A percentile compares a stretch with the other conserved stretches of the same genome.
Evolutionary conservation across 108 stramenopile genomes (phyloP).

Genomic region (Fragilaria radians): DNA sequence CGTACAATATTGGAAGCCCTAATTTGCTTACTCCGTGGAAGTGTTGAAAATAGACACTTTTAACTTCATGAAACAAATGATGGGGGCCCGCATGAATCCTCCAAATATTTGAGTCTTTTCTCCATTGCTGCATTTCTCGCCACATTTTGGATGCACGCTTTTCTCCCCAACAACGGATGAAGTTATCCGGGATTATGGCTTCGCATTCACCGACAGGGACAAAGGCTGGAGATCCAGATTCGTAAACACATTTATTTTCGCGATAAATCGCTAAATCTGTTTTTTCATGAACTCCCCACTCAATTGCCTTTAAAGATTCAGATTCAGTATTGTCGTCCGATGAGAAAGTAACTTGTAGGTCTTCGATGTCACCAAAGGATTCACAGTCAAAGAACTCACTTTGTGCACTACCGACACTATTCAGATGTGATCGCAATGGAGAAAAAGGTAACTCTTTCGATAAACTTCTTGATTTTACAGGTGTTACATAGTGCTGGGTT

Average conservation of each 20-base stretch:
- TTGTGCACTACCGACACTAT: background rate
- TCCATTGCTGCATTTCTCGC: conserved; percentile 40
- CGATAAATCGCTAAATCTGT: conserved; percentile 21
- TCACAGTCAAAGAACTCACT: conserved; percentile 21
- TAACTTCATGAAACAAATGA: conserved; percentile 40
- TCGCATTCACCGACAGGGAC: conserved; percentile 36
- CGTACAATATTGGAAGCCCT: conserved; percentile 47
- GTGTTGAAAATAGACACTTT: conserved; percentile 46
- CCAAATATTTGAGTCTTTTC: conserved; percentile 28
- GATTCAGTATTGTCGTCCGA: background rate
- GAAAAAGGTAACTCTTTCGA: background rate
- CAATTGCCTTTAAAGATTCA: background rate
- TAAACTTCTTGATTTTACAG: background rate
- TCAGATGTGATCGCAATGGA: background rate
- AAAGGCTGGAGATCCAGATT: conserved; percentile 34
- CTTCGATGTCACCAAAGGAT: conserved; percentile 17
- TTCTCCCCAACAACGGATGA: conserved; percentile 9
- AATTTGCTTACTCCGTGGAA: conserved; percentile 43
- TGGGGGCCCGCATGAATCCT: conserved; percentile 44
- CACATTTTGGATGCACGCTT: conserved; percentile 21
- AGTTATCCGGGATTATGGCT: conserved; percentile 29
- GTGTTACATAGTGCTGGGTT: background rate
- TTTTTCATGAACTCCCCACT: background rate
- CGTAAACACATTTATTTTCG: conserved; percentile 30
- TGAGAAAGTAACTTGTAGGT: conserved; percentile 5